These are phyloP conservation scores for Cyphellophora europaea DNA, from an alignment of 2,329 filamentous ascomycete genomes.

Conservation along the genomic window DNA sequence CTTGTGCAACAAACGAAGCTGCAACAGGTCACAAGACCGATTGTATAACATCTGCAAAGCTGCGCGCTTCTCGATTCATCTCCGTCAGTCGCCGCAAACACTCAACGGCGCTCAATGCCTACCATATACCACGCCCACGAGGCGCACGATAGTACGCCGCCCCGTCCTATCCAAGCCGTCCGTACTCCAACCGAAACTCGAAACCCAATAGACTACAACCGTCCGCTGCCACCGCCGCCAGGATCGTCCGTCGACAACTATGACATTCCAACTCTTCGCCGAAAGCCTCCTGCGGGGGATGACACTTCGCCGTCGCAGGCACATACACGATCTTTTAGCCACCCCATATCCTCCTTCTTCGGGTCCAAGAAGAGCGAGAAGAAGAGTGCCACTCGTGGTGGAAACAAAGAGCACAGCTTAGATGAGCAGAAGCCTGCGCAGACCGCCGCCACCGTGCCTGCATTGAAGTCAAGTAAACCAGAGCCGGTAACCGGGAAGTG, in stretches of 20 bases:
- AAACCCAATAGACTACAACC: conserved; percentile 13
- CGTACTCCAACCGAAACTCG: conserved; percentile 2
- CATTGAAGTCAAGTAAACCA: conserved; percentile 35
- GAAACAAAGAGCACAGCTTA: conserved; percentile 22
- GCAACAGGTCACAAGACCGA: too few species aligned
- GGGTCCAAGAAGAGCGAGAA: conserved; percentile 45
- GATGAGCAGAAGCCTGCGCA: conserved; percentile 9
- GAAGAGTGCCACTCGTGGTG: conserved; percentile 35
- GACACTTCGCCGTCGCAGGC: conserved; percentile 13
- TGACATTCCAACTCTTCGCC: conserved; percentile 20
- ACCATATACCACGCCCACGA: neutral
- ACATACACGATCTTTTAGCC: conserved; percentile 64
- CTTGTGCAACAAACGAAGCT: too few species aligned
- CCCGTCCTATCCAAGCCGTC: neutral
- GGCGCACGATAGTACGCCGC: neutral
- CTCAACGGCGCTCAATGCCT: neutral
- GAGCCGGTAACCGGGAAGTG: conserved; percentile 65
- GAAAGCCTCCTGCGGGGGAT: conserved; percentile 11
- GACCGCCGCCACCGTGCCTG: conserved; percentile 24
- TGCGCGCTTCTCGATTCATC: too few species aligned
- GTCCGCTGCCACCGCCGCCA: conserved; percentile 15
- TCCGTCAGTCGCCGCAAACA: neutral
- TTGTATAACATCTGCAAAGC: too few species aligned
- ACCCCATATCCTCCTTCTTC: conserved; percentile 68
- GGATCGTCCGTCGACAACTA: conserved; percentile 13